Conservation (phyloP, 305 asterid genomes). For the Solanum hybrid region DNA sequence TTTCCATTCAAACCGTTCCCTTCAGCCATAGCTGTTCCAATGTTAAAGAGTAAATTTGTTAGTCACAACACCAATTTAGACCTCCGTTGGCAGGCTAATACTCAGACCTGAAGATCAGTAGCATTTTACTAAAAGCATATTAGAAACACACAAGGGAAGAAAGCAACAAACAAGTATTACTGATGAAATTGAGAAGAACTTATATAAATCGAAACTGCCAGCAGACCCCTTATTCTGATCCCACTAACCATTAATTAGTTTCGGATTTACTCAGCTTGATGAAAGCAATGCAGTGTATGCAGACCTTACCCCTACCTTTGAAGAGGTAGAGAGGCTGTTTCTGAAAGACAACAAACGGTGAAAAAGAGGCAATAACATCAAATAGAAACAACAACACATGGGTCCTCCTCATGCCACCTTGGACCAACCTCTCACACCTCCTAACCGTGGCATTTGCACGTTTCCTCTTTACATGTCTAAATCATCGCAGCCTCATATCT, state of each 20-base stretch:
- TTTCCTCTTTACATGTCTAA: background rate
- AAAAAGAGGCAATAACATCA: background rate
- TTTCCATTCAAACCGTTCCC: background rate
- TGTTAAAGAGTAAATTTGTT: background rate
- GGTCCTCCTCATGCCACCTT: background rate
- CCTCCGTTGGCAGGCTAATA: background rate
- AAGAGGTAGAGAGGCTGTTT: background rate
- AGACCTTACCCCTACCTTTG: background rate
- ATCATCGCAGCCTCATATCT: background rate
- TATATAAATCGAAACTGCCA: background rate
- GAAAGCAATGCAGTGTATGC: background rate
- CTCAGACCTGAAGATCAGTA: background rate
- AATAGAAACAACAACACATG: background rate
- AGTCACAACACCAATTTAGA: background rate
- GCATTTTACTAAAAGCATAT: background rate
- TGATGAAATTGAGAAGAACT: background rate
- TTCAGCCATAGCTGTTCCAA: slow-evolving; percentile 4
- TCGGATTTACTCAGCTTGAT: background rate
- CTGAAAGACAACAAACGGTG: background rate
- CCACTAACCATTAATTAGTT: background rate
- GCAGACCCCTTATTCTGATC: background rate
- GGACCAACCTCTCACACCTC: background rate
- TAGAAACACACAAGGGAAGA: background rate
- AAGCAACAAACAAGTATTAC: background rate
- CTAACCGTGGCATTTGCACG: background rate